phyloP scores from a whole-genome alignment of 2,329 filamentous ascomycete genomes.

The Arthroderma sp. region DNA sequence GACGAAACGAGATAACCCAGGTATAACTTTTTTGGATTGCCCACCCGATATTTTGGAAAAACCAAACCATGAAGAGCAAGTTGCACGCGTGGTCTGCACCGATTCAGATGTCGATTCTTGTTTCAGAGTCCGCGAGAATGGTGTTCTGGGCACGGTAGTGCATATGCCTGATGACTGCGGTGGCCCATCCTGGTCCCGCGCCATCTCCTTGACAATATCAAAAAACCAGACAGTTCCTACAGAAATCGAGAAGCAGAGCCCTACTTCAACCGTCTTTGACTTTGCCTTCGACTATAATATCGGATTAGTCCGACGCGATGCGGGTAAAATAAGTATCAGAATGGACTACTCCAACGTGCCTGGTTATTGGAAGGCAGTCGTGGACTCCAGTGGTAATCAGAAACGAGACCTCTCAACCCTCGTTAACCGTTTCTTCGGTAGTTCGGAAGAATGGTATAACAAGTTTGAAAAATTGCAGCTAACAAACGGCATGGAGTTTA shows the following conservation, averaged over 20 bases:
- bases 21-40: background rate
- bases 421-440: background rate
- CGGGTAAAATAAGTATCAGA: background rate
- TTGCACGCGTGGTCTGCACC: background rate
- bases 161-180: background rate
- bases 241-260: background rate
- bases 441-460: background rate
- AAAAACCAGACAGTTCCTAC: background rate
- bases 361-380: background rate
- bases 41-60: background rate
- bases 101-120: background rate
- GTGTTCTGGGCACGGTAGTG: background rate
- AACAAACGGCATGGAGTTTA: background rate
- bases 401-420: background rate
- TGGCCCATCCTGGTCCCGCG: constrained; percentile 1
- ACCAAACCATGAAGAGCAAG: constrained; percentile 1
- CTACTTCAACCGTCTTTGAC: background rate
- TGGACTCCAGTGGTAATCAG: background rate
- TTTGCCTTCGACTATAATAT: background rate
- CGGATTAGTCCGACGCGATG: background rate
- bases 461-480: background rate
- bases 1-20: background rate
- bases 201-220: background rate
- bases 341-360: background rate
- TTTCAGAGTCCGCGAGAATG: background rate